phyloP scores from a whole-genome alignment of 31 red algal species.

The Odonthalia washingtoniensis region DNA sequence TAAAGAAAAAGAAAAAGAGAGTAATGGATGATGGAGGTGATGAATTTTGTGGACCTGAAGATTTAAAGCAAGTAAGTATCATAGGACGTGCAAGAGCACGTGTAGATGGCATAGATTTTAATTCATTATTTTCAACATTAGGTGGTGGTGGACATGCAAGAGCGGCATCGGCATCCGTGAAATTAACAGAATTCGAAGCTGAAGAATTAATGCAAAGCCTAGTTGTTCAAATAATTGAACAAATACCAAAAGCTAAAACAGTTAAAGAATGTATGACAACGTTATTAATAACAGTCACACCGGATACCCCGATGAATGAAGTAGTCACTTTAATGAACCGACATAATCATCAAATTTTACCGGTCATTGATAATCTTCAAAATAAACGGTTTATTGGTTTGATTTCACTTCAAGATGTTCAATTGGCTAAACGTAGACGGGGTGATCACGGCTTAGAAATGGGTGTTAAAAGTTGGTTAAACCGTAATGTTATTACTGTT shows the following conservation, averaged over 20 bases:
- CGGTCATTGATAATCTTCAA: slow-evolving; percentile 52
- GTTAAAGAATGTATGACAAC: slow-evolving; percentile 64
- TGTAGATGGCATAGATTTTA: slow-evolving; percentile 75
- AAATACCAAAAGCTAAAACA: slow-evolving; percentile 57
- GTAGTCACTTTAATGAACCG: slow-evolving; percentile 44
- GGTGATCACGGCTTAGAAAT: slow-evolving; percentile 23
- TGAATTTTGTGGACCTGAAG: slow-evolving; percentile 36
- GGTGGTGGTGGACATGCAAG: slow-evolving; percentile 84
- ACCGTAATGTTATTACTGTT: slow-evolving; percentile 62
- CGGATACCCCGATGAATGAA: slow-evolving; percentile 30
- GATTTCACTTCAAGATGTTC: slow-evolving; percentile 60
- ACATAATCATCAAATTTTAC: slow-evolving; percentile 63
- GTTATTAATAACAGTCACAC: slow-evolving; percentile 43
- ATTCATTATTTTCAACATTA: slow-evolving; percentile 31
- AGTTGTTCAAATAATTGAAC: slow-evolving; percentile 18
- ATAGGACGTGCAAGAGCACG: slow-evolving; percentile 81
- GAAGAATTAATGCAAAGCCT: slow-evolving; percentile 38
- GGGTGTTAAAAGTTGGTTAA: slow-evolving; percentile 66
- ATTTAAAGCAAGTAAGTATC: slow-evolving; percentile 65
- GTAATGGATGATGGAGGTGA: not conserved
- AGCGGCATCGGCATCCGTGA: slow-evolving; percentile 76
- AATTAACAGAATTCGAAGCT: slow-evolving; percentile 53
- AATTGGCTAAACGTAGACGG: slow-evolving; percentile 47
- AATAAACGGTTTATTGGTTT: slow-evolving; percentile 36
- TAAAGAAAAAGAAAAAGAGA: slow-evolving; percentile 39